Base-by-base conservation (phyloP, 805 yeast genomes). In the Schizosaccharomyces lindneri region DNA sequence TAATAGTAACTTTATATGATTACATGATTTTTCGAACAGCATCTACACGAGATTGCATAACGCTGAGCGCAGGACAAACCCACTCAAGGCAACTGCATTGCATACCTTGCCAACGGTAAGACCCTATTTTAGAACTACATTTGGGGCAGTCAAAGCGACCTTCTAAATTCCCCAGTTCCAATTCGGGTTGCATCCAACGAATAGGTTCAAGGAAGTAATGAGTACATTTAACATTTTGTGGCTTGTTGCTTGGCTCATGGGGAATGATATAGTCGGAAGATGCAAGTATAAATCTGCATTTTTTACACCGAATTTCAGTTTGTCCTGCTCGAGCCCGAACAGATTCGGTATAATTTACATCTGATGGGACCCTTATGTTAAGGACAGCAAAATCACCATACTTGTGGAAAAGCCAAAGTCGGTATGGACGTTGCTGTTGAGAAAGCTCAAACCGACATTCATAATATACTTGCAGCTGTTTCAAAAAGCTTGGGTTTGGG, bases 11-110 rank as follows among this genome's bases (percentile, higher is more conserved):
- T 31, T 31, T 6, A 6, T 31, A 43, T n/a, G 21, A 43, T 9
- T 19, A 43, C 7, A 17, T 24, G 55, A 48, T n/a, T 19, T 29
- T 21, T 39, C 36, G 17, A 17, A 48, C 55, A 63, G 80, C 80
- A 69, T 90, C 97, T 4, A 87, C 90, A 69, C 86, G 85, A 5
- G 88, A 84, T 36, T 82, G 75, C 70, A 83, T 88, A 62, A 93
- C 71, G 70, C 85, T 87, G 63, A 93, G 78, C 1, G 95, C 94
- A 0, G 98, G 98, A 9, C 87, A 79, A 76, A 90, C 83, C 98
- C 98, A 93, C 67, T 80, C 81, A 2, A 97, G 97, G 71, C 98
- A 93, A 63, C 93, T 81, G 71, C 98, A 93, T 67, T 95, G 75
- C 1, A 90, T 81, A 0, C 98, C 98, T 67, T 83, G 85, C 98